These are phyloP conservation scores for Cryptococcus sp. DNA, from an alignment of 1,284 basidiomycete genomes.

Conservation along the genomic window DNA sequence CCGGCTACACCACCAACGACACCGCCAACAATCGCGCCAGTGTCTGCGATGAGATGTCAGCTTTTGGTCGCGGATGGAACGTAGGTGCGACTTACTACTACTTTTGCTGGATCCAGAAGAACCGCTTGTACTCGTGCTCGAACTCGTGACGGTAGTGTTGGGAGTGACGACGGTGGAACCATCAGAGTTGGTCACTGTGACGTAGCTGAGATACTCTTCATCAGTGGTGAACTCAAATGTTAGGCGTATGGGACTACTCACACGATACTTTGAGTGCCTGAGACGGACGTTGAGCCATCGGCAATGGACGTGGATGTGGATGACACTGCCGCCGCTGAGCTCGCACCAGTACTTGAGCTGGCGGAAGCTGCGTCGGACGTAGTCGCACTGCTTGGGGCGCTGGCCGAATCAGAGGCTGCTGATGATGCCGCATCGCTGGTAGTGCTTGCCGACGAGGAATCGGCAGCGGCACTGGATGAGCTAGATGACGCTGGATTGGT, in stretches of 20 bases:
- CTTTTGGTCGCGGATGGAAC: background rate
- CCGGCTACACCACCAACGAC: slow-evolving; percentile 52
- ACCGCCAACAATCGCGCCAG: slow-evolving; percentile 51
- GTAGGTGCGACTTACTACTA: background rate
- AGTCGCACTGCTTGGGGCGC: background rate
- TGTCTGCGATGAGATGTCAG: slow-evolving; percentile 22
- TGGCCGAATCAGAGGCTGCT: background rate
- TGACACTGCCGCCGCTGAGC: no score
- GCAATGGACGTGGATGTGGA: slow-evolving; percentile 3
- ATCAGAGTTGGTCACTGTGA: slow-evolving; percentile 29
- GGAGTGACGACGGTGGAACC: slow-evolving; percentile 17
- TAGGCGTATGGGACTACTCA: slow-evolving; percentile 10
- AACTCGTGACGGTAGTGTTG: slow-evolving; percentile 12
- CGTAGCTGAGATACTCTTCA: slow-evolving; percentile 14
- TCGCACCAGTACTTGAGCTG: no score
- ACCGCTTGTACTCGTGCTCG: slow-evolving; percentile 11
- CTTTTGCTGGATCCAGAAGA: slow-evolving; percentile 20
- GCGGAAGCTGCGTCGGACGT: no score
- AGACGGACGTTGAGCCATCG: slow-evolving; percentile 15
- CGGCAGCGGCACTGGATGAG: slow-evolving; percentile 1
- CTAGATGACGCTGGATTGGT: background rate
- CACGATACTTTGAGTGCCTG: slow-evolving; percentile 20
- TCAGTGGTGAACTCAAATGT: slow-evolving; percentile 3
- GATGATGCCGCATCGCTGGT: background rate
- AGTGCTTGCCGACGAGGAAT: background rate